Evolutionary conservation across 164 flowering plant species (phyloP), one percentile per base, ranked within the genome.

Genomic region (Dillenia turbinata): DNA sequence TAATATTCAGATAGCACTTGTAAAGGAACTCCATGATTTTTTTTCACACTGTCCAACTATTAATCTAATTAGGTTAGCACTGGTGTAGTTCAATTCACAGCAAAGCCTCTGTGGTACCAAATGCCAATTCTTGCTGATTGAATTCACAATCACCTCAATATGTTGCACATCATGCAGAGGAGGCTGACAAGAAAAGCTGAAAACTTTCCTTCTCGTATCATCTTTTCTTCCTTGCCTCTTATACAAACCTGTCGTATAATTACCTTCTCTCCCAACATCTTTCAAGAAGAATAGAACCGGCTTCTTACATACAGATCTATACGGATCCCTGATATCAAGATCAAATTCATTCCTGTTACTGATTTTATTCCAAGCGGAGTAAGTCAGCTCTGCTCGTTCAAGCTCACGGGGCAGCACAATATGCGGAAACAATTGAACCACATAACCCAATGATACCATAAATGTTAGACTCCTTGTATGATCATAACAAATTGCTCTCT

Each of bases 401-500:
- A 85, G 70, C 15, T 79, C 82, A n/a, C 83, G 73, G 12, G 87
- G 83, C 9, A 72, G 81, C 40, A 83, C 78, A 66, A 83, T 72
- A 61, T 64, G 65, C 1, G 87, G 90, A 61, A 76, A 83, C 47
- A 85, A 84, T 75, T 83, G 87, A 58, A 83, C 77, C 14, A 77
- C 86, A 68, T 81, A 85, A 64, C 90, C 87, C 46, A 81, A 63
- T 0, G 90, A 83, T 10, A 83, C 81, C 0, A 79, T 73, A 71
- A 83, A 73, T n/a, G 87, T 81, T 12, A 78, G 63, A 47, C 56
- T 72, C 12, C 58, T 69, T 4, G n/a, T 26, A 15, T 50, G 80
- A 50, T 85, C 87, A 57, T 81, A 83, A 56, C 87, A 85, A 53
- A 85, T 77, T 4, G 87, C 72, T 47, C 84, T 79, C 73, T 85